A percentile compares a stretch with the other conserved stretches of the same genome.
These are phyloP conservation scores for Syncephalastrum racemosum DNA, from an alignment of 371 early-diverging fungal species.

Conservation along the genomic window DNA sequence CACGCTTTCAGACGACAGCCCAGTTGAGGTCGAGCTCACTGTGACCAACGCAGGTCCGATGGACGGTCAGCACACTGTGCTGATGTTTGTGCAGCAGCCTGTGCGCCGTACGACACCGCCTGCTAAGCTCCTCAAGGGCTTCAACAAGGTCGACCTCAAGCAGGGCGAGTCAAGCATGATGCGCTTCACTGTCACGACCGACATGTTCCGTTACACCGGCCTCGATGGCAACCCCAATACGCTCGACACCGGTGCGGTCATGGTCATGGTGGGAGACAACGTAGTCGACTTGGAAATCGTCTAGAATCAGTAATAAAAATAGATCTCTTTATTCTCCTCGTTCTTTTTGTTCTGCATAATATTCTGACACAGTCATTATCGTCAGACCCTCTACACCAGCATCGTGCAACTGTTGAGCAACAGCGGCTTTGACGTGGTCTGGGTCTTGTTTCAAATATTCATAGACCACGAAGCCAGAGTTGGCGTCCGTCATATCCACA, in stretches of 20 bases:
- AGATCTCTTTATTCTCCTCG: neutral
- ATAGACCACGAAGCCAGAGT: constrained; percentile 33
- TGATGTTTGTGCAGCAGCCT: constrained; percentile 63
- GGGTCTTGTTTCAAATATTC: constrained; percentile 21
- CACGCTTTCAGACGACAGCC: constrained; percentile 1
- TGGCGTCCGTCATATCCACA: constrained; percentile 22
- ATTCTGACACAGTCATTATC: constrained; percentile 18
- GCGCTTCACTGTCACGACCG: constrained; percentile 36
- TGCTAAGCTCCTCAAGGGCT: constrained; percentile 45
- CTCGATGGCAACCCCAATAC: constrained; percentile 26
- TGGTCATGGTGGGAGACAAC: constrained; percentile 27
- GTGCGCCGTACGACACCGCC: constrained; percentile 44
- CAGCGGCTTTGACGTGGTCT: constrained; percentile 2
- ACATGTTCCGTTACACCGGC: constrained; percentile 39
- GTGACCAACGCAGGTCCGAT: constrained; percentile 54
- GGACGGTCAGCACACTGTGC: constrained; percentile 57
- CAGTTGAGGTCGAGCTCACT: constrained; percentile 34
- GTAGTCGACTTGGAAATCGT: constrained; percentile 21
- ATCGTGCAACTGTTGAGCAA: constrained; percentile 1
- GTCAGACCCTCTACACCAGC: constrained; percentile 1
- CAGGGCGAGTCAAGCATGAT: constrained; percentile 44
- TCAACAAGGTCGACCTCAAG: constrained; percentile 51
- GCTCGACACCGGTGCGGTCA: constrained; percentile 30
- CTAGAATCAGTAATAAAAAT: neutral
- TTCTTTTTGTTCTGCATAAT: constrained; percentile 4